Conservation (phyloP, 1,284 basidiomycete genomes). For the Naganishia liquefaciens region DNA sequence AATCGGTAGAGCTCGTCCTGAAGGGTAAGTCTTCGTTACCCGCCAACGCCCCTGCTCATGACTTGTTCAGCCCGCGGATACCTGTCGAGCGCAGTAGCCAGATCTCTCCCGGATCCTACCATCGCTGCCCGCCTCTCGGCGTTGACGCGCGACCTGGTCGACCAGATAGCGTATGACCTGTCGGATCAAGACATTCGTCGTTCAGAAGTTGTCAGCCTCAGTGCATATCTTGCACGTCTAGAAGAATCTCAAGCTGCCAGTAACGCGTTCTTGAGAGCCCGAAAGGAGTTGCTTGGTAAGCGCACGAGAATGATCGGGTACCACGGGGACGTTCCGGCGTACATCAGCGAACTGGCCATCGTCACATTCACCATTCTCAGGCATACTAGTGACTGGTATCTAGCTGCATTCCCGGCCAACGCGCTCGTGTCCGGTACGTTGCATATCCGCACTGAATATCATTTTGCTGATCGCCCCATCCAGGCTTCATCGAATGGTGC, state of each 20-base stretch:
- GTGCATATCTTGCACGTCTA: constrained; percentile 71
- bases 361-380: constrained; percentile 54
- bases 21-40: constrained; percentile 60
- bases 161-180: constrained; percentile 72
- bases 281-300: constrained; percentile 71
- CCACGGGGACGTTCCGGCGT: constrained; percentile 69
- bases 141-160: constrained; percentile 60
- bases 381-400: constrained; percentile 95
- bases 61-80: constrained; percentile 14
- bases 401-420: constrained; percentile 92
- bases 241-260: constrained; percentile 77
- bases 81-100: constrained; percentile 17
- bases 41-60: constrained; percentile 24
- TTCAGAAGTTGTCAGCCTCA: constrained; percentile 68
- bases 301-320: constrained; percentile 83
- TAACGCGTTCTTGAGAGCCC: constrained; percentile 76
- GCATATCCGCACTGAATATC: constrained; percentile 27
- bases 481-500: constrained; percentile 93
- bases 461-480: constrained; percentile 25
- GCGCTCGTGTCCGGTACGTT: constrained; percentile 81
- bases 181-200: constrained; percentile 76
- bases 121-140: constrained; percentile 16
- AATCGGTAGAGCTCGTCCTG: constrained; percentile 79
- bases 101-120: constrained; percentile 18
- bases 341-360: constrained; percentile 52